Evolutionary conservation across 352 stramenopile species (phyloP), one percentile per base, ranked within the genome.

Genomic region (Pythium brachiatum): DNA sequence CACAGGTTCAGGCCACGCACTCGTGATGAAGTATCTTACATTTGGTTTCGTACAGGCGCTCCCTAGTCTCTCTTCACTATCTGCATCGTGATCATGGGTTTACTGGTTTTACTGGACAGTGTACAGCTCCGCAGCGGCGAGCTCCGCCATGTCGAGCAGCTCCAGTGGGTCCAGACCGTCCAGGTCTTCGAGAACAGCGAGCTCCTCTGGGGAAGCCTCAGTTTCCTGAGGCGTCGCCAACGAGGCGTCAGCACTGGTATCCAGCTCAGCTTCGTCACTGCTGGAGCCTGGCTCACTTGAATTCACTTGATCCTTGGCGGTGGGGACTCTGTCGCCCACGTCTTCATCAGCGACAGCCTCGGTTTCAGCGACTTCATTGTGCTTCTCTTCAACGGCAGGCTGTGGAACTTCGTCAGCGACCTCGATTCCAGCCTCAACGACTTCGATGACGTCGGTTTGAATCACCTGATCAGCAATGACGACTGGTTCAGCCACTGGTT

Each of bases 81-180:
- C n/a, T n/a, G n/a, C n/a, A n/a, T n/a, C n/a, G n/a, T n/a, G n/a
- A n/a, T n/a, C n/a, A n/a, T n/a, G n/a, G n/a, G n/a, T n/a, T n/a
- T n/a, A n/a, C n/a, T n/a, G n/a, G n/a, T n/a, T 44, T 21, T 44
- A 44, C 36, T 44, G 36, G 36, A 21, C 36, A 7, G 34, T 68
- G 34, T 50, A 32, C 7, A 68, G 46, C 25, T 68, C 39, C 2
- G 62, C 62, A n/a, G 62, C 62, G 20, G 62, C 62, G 21, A 64
- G 26, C 23, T 69, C 62, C 6, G 62, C 62, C 2, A 69, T 51
- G 26, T 64, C 57, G 3, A 70, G 29, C 11, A 70, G 32, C 12
- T 64, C 63, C 7, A 70, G 50, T 21, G 52, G 63, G 29, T 70
- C 63, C 2, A 64, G 32, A 18, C 57, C 63, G 2, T 27, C 39